A percentile compares a stretch with the other conserved stretches of the same genome.
These are phyloP conservation scores for Amylostereum chailletii DNA, from an alignment of 1,284 basidiomycete genomes.

Conservation along the genomic window DNA sequence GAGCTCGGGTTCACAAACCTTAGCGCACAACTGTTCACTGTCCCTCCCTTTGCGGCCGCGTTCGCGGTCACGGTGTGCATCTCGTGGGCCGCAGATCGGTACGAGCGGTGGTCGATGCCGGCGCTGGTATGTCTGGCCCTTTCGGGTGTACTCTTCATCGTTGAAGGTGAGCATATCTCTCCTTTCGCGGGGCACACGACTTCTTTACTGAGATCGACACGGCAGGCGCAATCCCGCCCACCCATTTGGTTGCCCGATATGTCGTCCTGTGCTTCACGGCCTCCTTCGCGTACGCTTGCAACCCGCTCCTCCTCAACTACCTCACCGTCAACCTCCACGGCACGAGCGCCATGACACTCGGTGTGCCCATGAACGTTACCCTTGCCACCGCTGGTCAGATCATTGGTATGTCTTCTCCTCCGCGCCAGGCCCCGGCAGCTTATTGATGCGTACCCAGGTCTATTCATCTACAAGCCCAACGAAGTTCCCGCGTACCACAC, in stretches of 20 bases:
- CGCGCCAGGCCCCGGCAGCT: neutral
- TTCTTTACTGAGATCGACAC: slow-evolving; percentile 1
- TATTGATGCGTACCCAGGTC: slow-evolving; percentile 13
- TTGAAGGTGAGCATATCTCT: slow-evolving; percentile 12
- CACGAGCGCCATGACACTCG: slow-evolving; percentile 25
- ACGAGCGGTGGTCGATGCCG: slow-evolving; percentile 12
- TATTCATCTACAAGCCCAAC: slow-evolving; percentile 28
- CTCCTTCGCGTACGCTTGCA: slow-evolving; percentile 25
- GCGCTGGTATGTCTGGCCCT: slow-evolving; percentile 11
- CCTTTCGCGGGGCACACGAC: neutral
- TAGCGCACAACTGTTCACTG: slow-evolving; percentile 46
- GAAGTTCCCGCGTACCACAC: slow-evolving; percentile 26
- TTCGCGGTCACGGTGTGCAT: slow-evolving; percentile 23
- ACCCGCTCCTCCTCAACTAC: slow-evolving; percentile 29
- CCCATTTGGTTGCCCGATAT: slow-evolving; percentile 24
- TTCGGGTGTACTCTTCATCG: slow-evolving; percentile 13
- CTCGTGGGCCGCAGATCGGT: slow-evolving; percentile 14
- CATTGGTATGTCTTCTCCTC: slow-evolving; percentile 12
- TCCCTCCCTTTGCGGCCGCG: slow-evolving; percentile 40
- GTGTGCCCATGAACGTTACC: slow-evolving; percentile 28
- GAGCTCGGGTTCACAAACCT: slow-evolving; percentile 36
- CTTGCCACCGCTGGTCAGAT: slow-evolving; percentile 29
- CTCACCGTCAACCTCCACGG: slow-evolving; percentile 25
- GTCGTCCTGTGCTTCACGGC: slow-evolving; percentile 26
- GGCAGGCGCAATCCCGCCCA: slow-evolving; percentile 20